Base-by-base conservation (phyloP, 768 basidiomycete genomes). In the Asterophora lycoperdoides region DNA sequence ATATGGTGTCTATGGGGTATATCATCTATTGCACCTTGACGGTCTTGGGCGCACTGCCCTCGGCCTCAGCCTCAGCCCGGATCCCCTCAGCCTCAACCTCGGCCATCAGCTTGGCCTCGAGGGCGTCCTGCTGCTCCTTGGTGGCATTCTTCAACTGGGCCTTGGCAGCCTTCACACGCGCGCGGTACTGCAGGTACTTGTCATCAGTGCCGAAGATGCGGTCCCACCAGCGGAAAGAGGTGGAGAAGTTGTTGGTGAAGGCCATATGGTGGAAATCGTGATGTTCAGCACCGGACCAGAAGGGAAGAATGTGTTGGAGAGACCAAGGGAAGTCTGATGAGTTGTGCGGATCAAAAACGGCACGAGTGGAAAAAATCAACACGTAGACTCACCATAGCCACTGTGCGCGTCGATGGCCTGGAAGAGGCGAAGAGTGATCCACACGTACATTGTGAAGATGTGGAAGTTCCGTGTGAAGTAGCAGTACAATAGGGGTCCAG, bases 221-320 rank as follows among this genome's bases (percentile, higher is more conserved):
- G 67, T 98, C 95, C 67, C 88, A 91, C 86, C 90, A 95, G 34
- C 93, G 81, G 83, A 96, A 96, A 17, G 86, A 89, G 6, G 93
- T 94, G 8, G 90, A 89, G 65, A 79, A 95, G 75, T 94, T 94
- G 75, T 93, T 93, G 42, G 81, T 82, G 75, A 93, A 95, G 3
- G 89, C 85, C 89, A 93, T 89, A 71, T 99, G 95, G 69, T 98
- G 95, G 81, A 93, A 97, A 63, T 97, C 94, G 65, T 96, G 94
- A 70, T 95, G 92, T 60, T 97, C 95, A 0, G 93, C 93, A 33
- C 95, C 94, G 6, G 89, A 87, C 94, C 94, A 98, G 78, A 98
- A 89, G 2, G 93, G 93, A 28, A 98, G 51, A 56, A 92, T 83
- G 72, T 94, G 82, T 57, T 92, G 86, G 47, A 98, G 75, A 5